Percentiles rank a stretch among this genome's conserved stretches.
These are phyloP conservation scores for Poa annua DNA, from an alignment of 176 grass and related monocot species.

Conservation along the genomic window DNA sequence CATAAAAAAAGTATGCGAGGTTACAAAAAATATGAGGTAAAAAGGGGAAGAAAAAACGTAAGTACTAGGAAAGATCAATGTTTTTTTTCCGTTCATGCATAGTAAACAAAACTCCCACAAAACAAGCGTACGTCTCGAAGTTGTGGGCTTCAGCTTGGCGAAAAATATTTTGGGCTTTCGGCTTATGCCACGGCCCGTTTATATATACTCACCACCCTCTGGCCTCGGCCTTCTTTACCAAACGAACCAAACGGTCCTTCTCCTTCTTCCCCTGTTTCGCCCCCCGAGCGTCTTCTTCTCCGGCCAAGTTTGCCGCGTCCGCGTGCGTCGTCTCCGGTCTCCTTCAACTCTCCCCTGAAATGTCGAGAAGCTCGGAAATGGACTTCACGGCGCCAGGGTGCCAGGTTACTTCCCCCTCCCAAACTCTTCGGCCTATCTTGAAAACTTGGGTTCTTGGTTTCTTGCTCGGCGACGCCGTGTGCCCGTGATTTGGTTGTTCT, in stretches of 20 bases:
- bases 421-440: background rate
- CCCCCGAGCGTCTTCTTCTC: background rate
- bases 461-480: background rate
- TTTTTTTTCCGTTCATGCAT: no score
- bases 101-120: no score
- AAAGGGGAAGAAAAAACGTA: no score
- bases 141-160: no score
- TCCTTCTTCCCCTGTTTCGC: background rate
- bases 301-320: background rate
- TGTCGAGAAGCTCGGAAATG: background rate
- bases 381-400: background rate
- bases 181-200: no score
- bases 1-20: no score
- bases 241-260: background rate
- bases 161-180: no score
- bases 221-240: background rate
- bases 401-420: background rate
- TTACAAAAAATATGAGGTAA: no score
- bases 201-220: background rate
- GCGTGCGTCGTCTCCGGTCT: background rate
- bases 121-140: no score
- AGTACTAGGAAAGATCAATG: no score
- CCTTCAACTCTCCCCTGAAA: background rate
- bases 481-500: background rate
- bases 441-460: background rate